Base-by-base conservation (phyloP, 805 yeast genomes). In the Pichia occidentalis region DNA sequence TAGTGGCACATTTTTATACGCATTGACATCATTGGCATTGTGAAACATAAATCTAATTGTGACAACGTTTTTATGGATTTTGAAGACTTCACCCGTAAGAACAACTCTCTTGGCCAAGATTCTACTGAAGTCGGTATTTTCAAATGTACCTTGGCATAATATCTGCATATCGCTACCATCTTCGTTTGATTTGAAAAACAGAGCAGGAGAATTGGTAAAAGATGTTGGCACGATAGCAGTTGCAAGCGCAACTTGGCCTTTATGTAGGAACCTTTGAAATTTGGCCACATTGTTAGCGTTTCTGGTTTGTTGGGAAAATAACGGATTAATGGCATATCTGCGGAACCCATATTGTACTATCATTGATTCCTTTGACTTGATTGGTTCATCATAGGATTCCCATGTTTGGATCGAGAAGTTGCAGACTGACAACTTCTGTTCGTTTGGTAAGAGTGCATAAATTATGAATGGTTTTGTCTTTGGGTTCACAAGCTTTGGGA, bases 31-130 rank as follows among this genome's bases (percentile, higher is more conserved):
- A 33, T 83, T 85, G 9, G 85, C 65, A 54, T 80, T 85, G 78
- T 90, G 90, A 70, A 92, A 92, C 99, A 92, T 92, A 73, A 87
- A 92, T 50, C 97, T 80, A 42, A 92, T 73, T 2, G 98, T 92
- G 46, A 92, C 85, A 28, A 88, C 84, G 43, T 72, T 76, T 65
- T 85, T 90, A 69, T 94, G 97, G 52, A 92, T 88, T 68, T 88
- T 92, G 62, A 87, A 79, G 30, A 97, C 95, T 50, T 86, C 87
- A 40, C 98, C 98, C 0, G 97, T 92, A 38, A 92, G 65, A 5
- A 92, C 77, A 4, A 81, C 80, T 57, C 97, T 75, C 71, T 90
- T 87, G 23, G 94, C 95, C 38, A 88, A 56, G 19, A 90, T 71
- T 60, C 97, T 75, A 11, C 80, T 72, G 53, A 82, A 85, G 61